Evolutionary conservation across 257 asterid species (phyloP), one percentile per base, ranked within the genome.

Genomic region (Nicotiana noctiflora): DNA sequence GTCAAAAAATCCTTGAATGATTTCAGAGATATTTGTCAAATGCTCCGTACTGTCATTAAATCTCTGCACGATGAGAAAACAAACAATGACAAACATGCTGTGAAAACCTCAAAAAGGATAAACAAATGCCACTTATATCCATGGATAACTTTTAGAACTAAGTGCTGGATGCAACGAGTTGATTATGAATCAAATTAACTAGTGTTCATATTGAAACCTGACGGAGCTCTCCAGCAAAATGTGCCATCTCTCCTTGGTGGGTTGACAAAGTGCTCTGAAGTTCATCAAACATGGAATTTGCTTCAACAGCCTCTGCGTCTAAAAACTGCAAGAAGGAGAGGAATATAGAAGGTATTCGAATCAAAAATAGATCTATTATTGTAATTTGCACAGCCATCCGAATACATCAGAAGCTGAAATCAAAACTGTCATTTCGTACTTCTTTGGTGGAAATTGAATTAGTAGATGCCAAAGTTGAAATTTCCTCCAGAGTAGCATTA

Each of bases 201-300:
- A 15, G 17, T 51, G 80, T 13, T 10, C 49, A 49, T 34, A 51
- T 62, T 76, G 65, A 85, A 84, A 94, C 98, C 97, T 94, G 92
- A 32, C 92, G 95, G 79, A 94, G 97, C 84, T 92, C 98, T 87
- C 92, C 87, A 3, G 94, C 92, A 81, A 94, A 88, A 23, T 83
- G 86, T 65, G 94, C 87, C 89, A 88, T 88, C 89, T 94, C 97
- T 64, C 89, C 92, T 81, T 87, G 93, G 72, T 92, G 96, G 55
- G 85, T 84, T 77, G 92, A 89, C 61, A 92, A 76, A 79, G 86
- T 83, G 23, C 80, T 88, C 64, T 91, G 92, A 86, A 94, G 95
- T 72, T 87, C 95, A 56, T 91, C 88, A 79, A 90, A 89, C 56
- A 91, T 81, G 17, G 86, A 79, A 81, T 91, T 88, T 40, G 90